Conservation (phyloP, 2,329 filamentous ascomycete genomes). For the Hypoxylon sp. region DNA sequence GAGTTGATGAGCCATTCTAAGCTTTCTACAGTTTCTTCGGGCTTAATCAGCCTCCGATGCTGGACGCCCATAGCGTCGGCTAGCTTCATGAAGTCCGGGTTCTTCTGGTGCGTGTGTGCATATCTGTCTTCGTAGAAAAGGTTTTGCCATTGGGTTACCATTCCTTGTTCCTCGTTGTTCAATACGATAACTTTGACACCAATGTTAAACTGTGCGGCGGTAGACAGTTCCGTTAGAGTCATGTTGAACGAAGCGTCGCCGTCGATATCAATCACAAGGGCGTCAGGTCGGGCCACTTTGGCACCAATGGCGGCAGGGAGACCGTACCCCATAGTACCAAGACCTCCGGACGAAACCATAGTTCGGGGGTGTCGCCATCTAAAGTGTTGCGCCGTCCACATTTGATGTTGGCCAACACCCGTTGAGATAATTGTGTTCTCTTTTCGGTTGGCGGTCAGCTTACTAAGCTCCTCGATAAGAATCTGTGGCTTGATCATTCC, state of each 20-base stretch:
- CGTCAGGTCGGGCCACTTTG: conserved; percentile 85
- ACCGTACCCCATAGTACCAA: conserved; percentile 96
- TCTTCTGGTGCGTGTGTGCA: conserved; percentile 92
- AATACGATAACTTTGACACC: conserved; percentile 94
- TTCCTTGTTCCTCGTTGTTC: conserved; percentile 98
- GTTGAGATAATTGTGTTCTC: conserved; percentile 90
- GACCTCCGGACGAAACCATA: conserved; percentile 96
- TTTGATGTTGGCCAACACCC: conserved; percentile 97
- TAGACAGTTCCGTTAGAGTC: conserved; percentile 95
- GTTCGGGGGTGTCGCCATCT: conserved; percentile 91
- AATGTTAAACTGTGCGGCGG: conserved; percentile 95
- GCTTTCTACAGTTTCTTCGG: conserved; percentile 81
- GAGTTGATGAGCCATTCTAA: conserved; percentile 91
- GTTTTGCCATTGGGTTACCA: conserved; percentile 99
- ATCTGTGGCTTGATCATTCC: conserved; percentile 95
- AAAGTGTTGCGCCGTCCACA: conserved; percentile 99
- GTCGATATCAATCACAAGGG: conserved; percentile 94
- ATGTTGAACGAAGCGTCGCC: conserved; percentile 99
- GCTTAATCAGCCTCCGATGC: conserved; percentile 78
- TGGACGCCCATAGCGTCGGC: conserved; percentile 92
- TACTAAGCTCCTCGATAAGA: conserved; percentile 90
- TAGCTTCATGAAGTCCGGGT: conserved; percentile 96
- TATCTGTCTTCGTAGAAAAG: conserved; percentile 97
- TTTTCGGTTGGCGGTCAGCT: conserved; percentile 85
- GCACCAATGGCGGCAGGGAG: conserved; percentile 95